Evolutionary conservation across 2,329 filamentous ascomycete species (phyloP), one percentile per base, ranked within the genome.

Genomic region (Diaporthe amygdali): DNA sequence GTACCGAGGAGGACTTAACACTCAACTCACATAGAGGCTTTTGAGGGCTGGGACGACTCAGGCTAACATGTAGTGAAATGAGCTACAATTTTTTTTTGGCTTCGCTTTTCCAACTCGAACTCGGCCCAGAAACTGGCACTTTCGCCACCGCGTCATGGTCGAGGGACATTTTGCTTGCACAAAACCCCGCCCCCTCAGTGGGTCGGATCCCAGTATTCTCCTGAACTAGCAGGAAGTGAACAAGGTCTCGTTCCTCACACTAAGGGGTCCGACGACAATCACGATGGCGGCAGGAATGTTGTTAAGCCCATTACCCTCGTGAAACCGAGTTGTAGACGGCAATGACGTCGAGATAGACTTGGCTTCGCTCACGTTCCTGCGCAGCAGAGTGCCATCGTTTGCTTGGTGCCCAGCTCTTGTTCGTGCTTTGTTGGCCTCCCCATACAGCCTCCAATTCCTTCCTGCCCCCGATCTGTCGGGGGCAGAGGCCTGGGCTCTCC

Each of bases 401-500:
- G 67, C 66, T 68, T 66, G 73, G 74, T 70, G 75, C 75, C 75
- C 76, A 79, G 77, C 77, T 79, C 78, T 68, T 67, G 32, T 56
- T 30, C 56, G 37, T 69, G 74, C 76, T 74, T 74, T 73, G 75
- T 75, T 37, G 59, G 74, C 74, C 70, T 73, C 72, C 69, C 77
- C 76, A 75, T 74, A 75, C 76, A 77, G 77, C 78, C 78, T 76
- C 78, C 72, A 70, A 56, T 69, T 69, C 67, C 66, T 67, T 59
- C 63, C 67, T 74, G 63, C 66, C 61, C 39, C 51, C n/a, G 14
- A 14, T 20, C 2, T 2, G 66, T 70, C 73, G 72, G 67, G 66
- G 71, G 72, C 69, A 73, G 76, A 66, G 73, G 76, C 76, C 75
- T 75, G 78, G 75, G 76, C 79, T 78, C 79, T 66, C 49, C 56